These are phyloP conservation scores for Penicillium antarcticum DNA, from an alignment of 495 filamentous ascomycete species.

Conservation along the genomic window DNA sequence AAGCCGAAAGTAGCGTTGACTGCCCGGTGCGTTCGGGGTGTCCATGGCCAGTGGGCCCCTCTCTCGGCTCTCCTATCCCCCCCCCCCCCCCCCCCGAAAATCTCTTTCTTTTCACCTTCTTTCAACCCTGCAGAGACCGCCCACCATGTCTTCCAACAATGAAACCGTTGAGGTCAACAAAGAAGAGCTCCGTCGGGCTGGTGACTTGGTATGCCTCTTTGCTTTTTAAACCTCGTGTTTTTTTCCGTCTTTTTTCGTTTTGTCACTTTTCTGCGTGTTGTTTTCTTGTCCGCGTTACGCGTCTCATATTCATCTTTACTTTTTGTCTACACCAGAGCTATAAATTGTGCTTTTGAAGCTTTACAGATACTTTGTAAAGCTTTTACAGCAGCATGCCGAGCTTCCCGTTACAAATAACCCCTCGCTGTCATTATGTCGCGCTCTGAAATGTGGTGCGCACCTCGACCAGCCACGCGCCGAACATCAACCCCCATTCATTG, in stretches of 20 bases:
- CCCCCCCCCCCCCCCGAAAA: slow-evolving; percentile 13
- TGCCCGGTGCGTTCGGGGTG: slow-evolving; percentile 9
- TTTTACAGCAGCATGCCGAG: background rate
- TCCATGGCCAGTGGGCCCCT: slow-evolving; percentile 18
- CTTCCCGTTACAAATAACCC: background rate
- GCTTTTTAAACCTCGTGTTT: background rate
- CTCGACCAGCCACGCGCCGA: too few relatives aligned
- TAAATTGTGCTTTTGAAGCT: slow-evolving; percentile 1
- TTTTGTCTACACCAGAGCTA: slow-evolving; percentile 1
- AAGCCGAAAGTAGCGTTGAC: slow-evolving; percentile 28
- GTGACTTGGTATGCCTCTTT: slow-evolving; percentile 57
- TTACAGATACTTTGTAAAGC: background rate
- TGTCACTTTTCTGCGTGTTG: slow-evolving; percentile 7
- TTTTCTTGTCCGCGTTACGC: slow-evolving; percentile 21
- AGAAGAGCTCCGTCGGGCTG: slow-evolving; percentile 59
- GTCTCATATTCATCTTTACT: slow-evolving; percentile 11
- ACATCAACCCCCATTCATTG: background rate
- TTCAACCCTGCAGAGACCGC: background rate
- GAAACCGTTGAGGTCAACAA: slow-evolving; percentile 49
- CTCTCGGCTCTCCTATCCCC: slow-evolving; percentile 7
- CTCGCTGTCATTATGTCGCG: too few relatives aligned
- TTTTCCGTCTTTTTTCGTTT: slow-evolving; percentile 4
- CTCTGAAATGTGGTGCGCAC: too few relatives aligned
- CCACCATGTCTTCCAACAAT: slow-evolving; percentile 33
- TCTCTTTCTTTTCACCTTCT: slow-evolving; percentile 12